Percentiles rank a stretch among this genome's conserved stretches.
These are phyloP conservation scores for Calonectria multiphialidica DNA, from an alignment of 2,329 filamentous ascomycete species.

Conservation along the genomic window DNA sequence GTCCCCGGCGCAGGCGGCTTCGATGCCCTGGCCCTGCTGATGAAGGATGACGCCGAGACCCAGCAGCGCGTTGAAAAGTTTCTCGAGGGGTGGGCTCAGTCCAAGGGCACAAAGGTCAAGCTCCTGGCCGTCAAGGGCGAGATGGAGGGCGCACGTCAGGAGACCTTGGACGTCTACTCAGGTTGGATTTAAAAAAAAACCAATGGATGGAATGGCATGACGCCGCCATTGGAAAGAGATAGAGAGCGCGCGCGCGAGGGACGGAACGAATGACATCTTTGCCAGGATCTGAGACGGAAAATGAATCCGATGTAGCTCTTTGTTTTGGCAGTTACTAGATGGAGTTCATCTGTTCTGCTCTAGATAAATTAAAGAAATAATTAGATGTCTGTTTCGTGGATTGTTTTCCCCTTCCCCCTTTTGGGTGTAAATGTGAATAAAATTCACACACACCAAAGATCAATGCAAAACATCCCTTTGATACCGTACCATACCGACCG, in stretches of 20 bases:
- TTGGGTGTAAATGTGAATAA: background rate
- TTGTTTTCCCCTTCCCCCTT: background rate
- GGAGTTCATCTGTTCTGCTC: background rate
- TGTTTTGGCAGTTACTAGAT: background rate
- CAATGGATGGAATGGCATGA: background rate
- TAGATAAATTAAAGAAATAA: constrained; percentile 13
- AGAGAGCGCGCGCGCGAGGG: background rate
- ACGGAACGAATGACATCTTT: constrained; percentile 1
- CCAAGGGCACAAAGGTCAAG: constrained; percentile 73
- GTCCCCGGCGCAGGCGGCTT: constrained; percentile 95
- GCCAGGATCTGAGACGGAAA: background rate
- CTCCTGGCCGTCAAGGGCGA: constrained; percentile 79
- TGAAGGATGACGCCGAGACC: constrained; percentile 78
- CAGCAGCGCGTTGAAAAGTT: constrained; percentile 70
- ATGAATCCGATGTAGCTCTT: background rate
- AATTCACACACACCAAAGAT: background rate
- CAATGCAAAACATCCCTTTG: background rate
- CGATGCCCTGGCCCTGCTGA: constrained; percentile 86
- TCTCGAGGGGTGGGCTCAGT: constrained; percentile 73
- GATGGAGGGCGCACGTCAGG: constrained; percentile 72
- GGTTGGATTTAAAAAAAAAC: constrained; percentile 54
- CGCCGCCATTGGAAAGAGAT: background rate
- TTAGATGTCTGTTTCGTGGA: background rate
- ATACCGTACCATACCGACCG: background rate
- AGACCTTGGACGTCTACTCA: constrained; percentile 58